A percentile compares a stretch with the other conserved stretches of the same genome.
These are phyloP conservation scores for Cymodocea nodosa DNA, from an alignment of 116 monocot species.

Conservation along the genomic window DNA sequence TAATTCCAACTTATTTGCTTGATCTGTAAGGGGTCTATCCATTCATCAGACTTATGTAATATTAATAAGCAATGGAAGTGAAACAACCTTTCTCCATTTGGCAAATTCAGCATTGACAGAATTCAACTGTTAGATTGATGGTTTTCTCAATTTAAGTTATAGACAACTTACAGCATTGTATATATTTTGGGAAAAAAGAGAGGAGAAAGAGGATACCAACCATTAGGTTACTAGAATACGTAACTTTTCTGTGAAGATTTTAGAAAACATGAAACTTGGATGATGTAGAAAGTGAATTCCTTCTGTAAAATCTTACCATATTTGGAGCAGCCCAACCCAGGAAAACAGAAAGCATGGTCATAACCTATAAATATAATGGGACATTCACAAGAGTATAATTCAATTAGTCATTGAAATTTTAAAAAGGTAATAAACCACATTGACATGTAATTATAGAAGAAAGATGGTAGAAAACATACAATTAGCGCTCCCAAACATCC, in stretches of 20 bases:
- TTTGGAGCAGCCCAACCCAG: slow-evolving; percentile 97
- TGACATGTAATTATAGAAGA: neutral
- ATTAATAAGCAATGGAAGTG: no score
- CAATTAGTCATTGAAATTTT: no score
- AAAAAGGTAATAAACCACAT: no score
- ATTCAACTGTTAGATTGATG: no score
- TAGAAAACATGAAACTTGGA: neutral
- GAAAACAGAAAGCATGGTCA: slow-evolving; percentile 81
- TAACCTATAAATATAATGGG: slow-evolving; percentile 55
- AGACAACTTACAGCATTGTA: neutral
- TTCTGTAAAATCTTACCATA: slow-evolving; percentile 40
- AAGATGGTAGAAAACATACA: slow-evolving; percentile 38
- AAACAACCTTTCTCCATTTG: no score
- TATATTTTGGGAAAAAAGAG: neutral
- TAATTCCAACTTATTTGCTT: no score
- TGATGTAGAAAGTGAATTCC: neutral
- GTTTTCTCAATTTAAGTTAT: no score
- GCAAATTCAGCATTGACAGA: no score
- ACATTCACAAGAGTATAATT: neutral
- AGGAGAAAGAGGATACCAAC: neutral
- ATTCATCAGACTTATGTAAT: no score
- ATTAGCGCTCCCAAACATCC: slow-evolving; percentile 72
- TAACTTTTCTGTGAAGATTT: neutral
- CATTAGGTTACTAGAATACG: neutral
- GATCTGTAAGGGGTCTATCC: no score